Evolutionary conservation across 257 asterid genomes (phyloP).

Genomic region (Eucommia ulmoides): DNA sequence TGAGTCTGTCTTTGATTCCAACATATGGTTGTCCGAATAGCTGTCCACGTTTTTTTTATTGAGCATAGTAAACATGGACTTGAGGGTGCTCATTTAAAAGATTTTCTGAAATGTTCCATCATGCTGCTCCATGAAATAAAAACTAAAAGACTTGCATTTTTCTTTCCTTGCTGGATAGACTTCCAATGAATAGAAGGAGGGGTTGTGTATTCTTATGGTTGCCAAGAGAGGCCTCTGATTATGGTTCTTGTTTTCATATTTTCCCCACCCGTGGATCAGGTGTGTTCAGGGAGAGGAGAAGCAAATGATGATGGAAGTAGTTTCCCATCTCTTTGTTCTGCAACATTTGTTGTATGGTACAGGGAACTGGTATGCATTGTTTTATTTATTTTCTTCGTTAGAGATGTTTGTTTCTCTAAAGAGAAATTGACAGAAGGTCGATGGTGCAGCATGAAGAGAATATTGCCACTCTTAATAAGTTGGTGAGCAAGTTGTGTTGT

Average conservation of each 20-base stretch:
- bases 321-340: slow-evolving; percentile 55
- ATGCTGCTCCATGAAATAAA: neutral
- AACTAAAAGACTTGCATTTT: neutral
- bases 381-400: slow-evolving; percentile 3
- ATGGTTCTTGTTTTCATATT: too few relatives aligned
- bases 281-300: too few relatives aligned
- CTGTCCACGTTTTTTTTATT: neutral
- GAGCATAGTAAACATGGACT: neutral
- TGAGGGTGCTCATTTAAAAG: neutral
- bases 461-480: slow-evolving; percentile 41
- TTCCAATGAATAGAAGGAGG: neutral
- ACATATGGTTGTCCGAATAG: too few relatives aligned
- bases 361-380: slow-evolving; percentile 56
- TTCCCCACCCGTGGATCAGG: slow-evolving; percentile 29
- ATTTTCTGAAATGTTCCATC: neutral
- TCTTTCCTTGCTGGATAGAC: neutral
- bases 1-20: neutral
- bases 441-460: slow-evolving; percentile 78
- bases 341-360: slow-evolving; percentile 66
- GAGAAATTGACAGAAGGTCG: slow-evolving; percentile 17
- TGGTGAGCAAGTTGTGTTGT: slow-evolving; percentile 40
- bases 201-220: neutral
- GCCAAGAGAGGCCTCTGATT: too few relatives aligned
- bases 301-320: slow-evolving; percentile 32
- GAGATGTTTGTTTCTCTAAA: slow-evolving; percentile 9